Conservation (phyloP, 179 eudicot genomes). For the Actinidia polygama region DNA sequence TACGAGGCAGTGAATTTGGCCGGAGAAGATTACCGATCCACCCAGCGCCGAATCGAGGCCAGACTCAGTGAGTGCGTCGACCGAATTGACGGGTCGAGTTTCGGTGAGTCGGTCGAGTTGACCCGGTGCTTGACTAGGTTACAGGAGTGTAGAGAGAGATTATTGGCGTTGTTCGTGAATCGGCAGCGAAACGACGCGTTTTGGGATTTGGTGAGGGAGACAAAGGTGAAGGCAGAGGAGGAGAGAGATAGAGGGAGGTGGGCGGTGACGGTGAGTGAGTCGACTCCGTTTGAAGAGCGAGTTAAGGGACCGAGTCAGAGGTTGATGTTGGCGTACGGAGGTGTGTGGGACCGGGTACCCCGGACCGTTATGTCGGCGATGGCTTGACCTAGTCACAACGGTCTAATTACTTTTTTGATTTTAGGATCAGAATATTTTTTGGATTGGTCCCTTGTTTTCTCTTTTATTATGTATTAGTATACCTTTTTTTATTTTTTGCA, state of each 20-base stretch:
- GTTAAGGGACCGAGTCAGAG: conserved; percentile 19
- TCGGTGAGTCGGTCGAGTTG: conserved; percentile 59
- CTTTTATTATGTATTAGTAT: too few species aligned
- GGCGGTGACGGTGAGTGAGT: conserved; percentile 42
- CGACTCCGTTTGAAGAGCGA: conserved; percentile 46
- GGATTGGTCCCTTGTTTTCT: too few species aligned
- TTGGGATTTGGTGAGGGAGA: conserved; percentile 50
- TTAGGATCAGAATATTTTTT: too few species aligned
- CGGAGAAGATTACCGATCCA: conserved; percentile 57
- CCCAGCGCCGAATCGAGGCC: conserved; percentile 46
- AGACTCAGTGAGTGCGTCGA: conserved; percentile 62
- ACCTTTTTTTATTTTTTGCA: too few species aligned
- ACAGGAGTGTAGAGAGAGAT: conserved; percentile 57
- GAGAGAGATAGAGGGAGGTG: conserved; percentile 43
- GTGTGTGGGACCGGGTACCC: conserved; percentile 15
- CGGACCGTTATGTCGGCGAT: background rate
- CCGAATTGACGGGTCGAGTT: conserved; percentile 41
- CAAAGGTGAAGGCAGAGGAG: conserved; percentile 36
- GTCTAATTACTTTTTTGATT: too few species aligned
- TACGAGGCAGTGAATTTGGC: conserved; percentile 47
- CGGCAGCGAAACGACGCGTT: conserved; percentile 36
- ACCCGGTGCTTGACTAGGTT: conserved; percentile 44
- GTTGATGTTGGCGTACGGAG: background rate
- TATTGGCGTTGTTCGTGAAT: conserved; percentile 39
- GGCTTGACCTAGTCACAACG: background rate